Evolutionary conservation across 805 yeast genomes (phyloP), one percentile per base, ranked within the genome.

Genomic region (Candida coleopterorum): DNA sequence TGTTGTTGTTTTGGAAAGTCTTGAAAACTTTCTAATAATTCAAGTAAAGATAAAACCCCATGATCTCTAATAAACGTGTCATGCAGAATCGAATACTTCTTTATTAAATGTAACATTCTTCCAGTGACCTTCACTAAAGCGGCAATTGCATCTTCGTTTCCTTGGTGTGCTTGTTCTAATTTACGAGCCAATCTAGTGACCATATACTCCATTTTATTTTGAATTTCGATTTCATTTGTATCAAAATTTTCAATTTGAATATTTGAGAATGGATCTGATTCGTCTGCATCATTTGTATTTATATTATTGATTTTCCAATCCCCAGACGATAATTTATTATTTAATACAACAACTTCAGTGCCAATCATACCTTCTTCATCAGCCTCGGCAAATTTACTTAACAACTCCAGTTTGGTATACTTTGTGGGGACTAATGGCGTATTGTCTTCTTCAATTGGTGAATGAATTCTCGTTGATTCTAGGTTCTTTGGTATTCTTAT

Each of bases 201-300:
- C 16, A 67, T 48, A 34, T 49, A 55, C 24, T 60, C 70, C 63
- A 62, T 64, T 42, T 66, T 65, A 33, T 53, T 51, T 40, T 63
- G 70, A 23, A 64, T 52, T 42, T 64, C 70, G 14, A 65, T 45
- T 36, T 67, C 72, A 40, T 61, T 58, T 8, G 70, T 63, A 44
- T 66, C 68, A 38, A 62, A 64, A 35, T 52, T 54, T 18, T 62
- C 67, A 29, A 64, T 45, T 18, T 64, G 70, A 21, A 66, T 50
- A 17, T 62, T 54, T 17, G 56, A 45, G 39, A 66, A 67, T 11
- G 71, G 71, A 44, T 66, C 72, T 4, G 47, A 44, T 10, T 57
- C 65, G 11, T 49, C 55, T 12, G 20, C 32, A n/a, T 35, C 22
- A 25, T 23, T 27, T 24, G 3, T 15, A 12, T 15, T 3, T 9